These are phyloP conservation scores for Phytophthora idaei DNA, from an alignment of 352 stramenopile species.

Conservation along the genomic window DNA sequence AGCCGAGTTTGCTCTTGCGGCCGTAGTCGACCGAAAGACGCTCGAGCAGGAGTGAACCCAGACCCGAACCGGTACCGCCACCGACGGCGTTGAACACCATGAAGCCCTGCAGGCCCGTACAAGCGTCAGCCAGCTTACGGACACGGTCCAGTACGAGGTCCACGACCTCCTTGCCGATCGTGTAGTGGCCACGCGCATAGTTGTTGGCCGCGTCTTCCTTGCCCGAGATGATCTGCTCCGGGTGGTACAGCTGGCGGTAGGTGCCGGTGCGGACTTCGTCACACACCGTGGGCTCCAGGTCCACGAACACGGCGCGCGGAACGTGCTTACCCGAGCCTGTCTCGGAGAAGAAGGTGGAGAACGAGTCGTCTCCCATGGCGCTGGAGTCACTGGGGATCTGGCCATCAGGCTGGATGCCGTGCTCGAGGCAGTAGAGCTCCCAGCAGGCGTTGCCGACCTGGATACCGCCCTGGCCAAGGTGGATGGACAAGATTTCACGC, in stretches of 20 bases:
- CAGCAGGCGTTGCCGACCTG: constrained; percentile 90
- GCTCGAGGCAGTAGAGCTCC: constrained; percentile 92
- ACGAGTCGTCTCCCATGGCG: constrained; percentile 41
- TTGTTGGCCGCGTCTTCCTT: constrained; percentile 96
- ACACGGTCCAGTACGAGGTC: constrained; percentile 96
- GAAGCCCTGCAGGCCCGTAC: constrained; percentile 97
- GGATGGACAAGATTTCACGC: constrained; percentile 96
- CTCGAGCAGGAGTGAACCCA: constrained; percentile 96
- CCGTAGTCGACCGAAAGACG: constrained; percentile 97
- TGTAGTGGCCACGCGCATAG: constrained; percentile 93
- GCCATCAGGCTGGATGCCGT: constrained; percentile 93
- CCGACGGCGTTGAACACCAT: constrained; percentile 97
- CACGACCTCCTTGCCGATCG: constrained; percentile 95
- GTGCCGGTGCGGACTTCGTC: constrained; percentile 96
- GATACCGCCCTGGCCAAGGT: constrained; percentile 94
- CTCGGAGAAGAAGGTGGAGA: constrained; percentile 90
- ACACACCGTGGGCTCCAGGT: constrained; percentile 98
- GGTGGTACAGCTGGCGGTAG: constrained; percentile 98
- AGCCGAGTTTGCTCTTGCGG: constrained; percentile 97
- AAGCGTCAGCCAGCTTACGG: constrained; percentile 96
- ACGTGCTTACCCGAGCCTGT: constrained; percentile 71
- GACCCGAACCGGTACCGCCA: constrained; percentile 96
- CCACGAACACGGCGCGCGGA: constrained; percentile 91
- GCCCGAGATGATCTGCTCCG: constrained; percentile 98
- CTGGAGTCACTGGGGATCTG: constrained; percentile 66